phyloP scores from a whole-genome alignment of 2,329 filamentous ascomycete genomes.

The Beauveria asiatica region DNA sequence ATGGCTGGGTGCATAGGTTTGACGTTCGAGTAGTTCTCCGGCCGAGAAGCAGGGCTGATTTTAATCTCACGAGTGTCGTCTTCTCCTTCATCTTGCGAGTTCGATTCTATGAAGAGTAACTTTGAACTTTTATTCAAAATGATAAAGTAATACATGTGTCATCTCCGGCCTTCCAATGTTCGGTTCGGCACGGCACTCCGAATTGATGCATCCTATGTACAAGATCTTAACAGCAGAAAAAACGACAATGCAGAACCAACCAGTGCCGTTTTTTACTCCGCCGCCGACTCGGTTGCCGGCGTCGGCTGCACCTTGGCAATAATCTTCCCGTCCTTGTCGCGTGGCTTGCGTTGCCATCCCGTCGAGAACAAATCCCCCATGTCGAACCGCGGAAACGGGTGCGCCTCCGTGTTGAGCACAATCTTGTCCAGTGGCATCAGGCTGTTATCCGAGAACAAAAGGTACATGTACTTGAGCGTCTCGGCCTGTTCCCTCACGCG shows the following conservation, averaged over 20 bases:
- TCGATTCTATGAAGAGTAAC: too few species aligned
- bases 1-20: too few species aligned
- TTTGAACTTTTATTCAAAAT: too few species aligned
- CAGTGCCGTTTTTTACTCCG: background rate
- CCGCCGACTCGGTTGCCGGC: background rate
- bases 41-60: too few species aligned
- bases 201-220: background rate
- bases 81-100: too few species aligned
- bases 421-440: slow-evolving; percentile 77
- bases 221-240: background rate
- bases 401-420: slow-evolving; percentile 94
- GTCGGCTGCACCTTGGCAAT: slow-evolving; percentile 6
- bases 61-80: too few species aligned
- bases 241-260: background rate
- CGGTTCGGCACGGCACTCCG: too few species aligned
- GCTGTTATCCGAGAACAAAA: slow-evolving; percentile 80
- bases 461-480: slow-evolving; percentile 95
- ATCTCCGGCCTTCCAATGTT: background rate
- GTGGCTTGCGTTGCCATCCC: slow-evolving; percentile 67
- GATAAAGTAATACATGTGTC: background rate
- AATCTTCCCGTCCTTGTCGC: slow-evolving; percentile 38
- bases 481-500: slow-evolving; percentile 56
- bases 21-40: too few species aligned
- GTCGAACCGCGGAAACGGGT: slow-evolving; percentile 81
- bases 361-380: slow-evolving; percentile 69